These are phyloP conservation scores for Clarireedia hainanense DNA, from an alignment of 2,329 filamentous ascomycete species.

Conservation along the genomic window DNA sequence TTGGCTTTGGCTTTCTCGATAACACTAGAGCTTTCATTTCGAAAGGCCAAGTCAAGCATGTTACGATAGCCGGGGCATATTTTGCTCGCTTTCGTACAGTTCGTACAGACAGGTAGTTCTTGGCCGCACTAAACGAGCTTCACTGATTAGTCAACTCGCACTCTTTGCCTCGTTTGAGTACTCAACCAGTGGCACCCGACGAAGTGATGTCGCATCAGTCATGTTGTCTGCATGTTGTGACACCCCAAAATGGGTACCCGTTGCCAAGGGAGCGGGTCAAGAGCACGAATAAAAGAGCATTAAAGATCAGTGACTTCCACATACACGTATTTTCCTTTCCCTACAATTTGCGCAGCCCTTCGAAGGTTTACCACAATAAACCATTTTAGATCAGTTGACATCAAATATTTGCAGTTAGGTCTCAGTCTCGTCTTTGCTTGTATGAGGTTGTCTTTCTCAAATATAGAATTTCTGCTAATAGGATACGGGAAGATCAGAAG, in stretches of 20 bases:
- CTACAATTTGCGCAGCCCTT: slow-evolving; percentile 7
- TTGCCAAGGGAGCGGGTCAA: not conserved
- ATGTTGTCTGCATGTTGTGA: not conserved
- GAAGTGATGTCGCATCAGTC: no score
- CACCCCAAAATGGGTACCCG: not conserved
- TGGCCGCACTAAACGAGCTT: slow-evolving; percentile 40
- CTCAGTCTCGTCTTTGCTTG: no score
- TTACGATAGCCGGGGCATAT: slow-evolving; percentile 47
- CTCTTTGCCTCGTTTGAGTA: slow-evolving; percentile 4
- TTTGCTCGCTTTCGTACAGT: slow-evolving; percentile 44
- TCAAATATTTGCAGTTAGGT: no score
- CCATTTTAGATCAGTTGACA: not conserved
- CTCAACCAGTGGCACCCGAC: no score
- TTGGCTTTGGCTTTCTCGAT: slow-evolving; percentile 40
- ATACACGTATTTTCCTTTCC: not conserved
- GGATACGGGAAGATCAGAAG: not conserved
- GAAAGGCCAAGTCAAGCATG: slow-evolving; percentile 48
- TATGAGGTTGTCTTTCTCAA: no score
- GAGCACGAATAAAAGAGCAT: not conserved
- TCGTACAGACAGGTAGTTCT: slow-evolving; percentile 40
- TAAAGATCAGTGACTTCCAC: not conserved
- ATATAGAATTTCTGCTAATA: not conserved
- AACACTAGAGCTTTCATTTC: slow-evolving; percentile 47
- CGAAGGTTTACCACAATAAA: slow-evolving; percentile 11
- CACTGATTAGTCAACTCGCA: slow-evolving; percentile 1